Evolutionary conservation across 2,329 filamentous ascomycete species (phyloP).

Genomic region (Colletotrichum sp.): DNA sequence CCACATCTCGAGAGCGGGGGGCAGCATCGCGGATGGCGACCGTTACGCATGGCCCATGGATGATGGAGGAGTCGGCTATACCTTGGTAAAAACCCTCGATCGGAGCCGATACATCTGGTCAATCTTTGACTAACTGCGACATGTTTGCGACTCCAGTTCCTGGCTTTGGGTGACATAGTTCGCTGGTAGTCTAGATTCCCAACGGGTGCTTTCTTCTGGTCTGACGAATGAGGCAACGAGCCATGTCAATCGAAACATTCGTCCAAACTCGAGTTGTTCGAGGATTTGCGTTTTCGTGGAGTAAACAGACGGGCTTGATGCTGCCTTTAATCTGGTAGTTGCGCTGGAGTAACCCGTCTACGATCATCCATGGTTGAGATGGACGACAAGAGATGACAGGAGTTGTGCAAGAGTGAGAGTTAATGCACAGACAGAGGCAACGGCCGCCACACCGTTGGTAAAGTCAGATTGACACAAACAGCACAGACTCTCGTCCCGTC

Average conservation of each 20-base stretch:
- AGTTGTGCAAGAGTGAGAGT: not conserved
- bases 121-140: not conserved
- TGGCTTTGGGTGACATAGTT: not conserved
- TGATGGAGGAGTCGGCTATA: not conserved
- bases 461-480: not conserved
- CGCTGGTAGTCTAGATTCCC: not conserved
- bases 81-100: not conserved
- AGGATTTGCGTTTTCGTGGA: not conserved
- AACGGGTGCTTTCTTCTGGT: not conserved
- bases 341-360: not conserved
- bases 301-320: not conserved
- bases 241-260: not conserved
- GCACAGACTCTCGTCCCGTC: slow-evolving; percentile 15
- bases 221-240: not conserved
- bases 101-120: not conserved
- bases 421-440: not conserved
- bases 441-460: not conserved
- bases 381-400: not conserved
- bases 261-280: not conserved
- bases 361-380: not conserved
- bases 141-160: not conserved
- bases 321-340: not conserved
- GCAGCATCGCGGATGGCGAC: not conserved
- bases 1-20: not conserved
- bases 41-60: not conserved